Conservation (phyloP, 331 rosid species). For the Arachis monticola region DNA sequence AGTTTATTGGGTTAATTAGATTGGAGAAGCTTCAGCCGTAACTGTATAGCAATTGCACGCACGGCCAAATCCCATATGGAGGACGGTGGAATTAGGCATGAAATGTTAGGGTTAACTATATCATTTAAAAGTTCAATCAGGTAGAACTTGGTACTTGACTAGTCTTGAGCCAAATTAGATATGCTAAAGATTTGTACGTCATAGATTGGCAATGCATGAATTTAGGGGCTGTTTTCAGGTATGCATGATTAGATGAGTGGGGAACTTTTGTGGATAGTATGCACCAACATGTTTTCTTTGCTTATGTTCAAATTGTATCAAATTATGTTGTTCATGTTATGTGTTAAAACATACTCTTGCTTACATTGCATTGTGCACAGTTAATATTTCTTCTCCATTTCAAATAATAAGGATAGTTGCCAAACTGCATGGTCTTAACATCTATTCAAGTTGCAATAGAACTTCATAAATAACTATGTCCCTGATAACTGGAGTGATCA, state of each 20-base stretch:
- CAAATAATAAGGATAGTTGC: neutral
- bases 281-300: neutral
- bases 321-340: neutral
- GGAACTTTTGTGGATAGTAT: no score
- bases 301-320: neutral
- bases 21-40: conserved; percentile 20
- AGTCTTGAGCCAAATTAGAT: neutral
- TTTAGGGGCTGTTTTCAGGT: neutral
- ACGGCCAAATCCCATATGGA: neutral
- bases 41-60: no score
- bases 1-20: neutral
- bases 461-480: neutral
- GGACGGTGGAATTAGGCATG: neutral
- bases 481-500: conserved; percentile 1
- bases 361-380: neutral
- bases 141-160: conserved; percentile 13
- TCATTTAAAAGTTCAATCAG: neutral
- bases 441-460: conserved; percentile 10
- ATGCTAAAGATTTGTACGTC: neutral
- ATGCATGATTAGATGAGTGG: no score
- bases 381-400: neutral
- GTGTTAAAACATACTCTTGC: neutral
- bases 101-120: neutral
- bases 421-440: neutral
- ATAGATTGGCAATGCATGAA: conserved; percentile 20